Evolutionary conservation across 169 alveolate species (phyloP), one percentile per base, ranked within the genome.

Genomic region (Plasmodium berghei): DNA sequence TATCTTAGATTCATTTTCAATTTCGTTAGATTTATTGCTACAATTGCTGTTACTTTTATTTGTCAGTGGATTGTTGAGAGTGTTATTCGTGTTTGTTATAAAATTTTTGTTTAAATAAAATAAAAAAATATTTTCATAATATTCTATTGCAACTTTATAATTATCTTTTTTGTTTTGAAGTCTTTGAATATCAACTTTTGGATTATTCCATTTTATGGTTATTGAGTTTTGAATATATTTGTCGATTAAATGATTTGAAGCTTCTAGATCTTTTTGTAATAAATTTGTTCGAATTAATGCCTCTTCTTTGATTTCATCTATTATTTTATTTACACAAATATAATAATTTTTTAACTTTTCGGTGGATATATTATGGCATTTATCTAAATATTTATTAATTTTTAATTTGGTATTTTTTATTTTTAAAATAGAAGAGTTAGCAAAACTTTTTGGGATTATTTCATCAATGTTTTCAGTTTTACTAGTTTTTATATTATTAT

Each of bases 221-320:
- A 63, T 5, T 14, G 63, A 28, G 1, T 77, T 75, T 18, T 77
- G 18, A 34, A 59, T 64, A 70, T 49, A 56, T 58, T 40, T 63
- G 26, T 77, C 77, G 24, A 64, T 70, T 67, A 49, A 16, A 20
- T 22, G 5, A 2, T 63, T 24, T 12, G 58, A 24, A 42, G 2
- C 12, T 56, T 77, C 77, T 56, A 77, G 16, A 48, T 77, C 59
- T 45, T 56, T 66, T 45, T 64, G 63, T 6, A 77, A 42, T 10
- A 63, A 63, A 64, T 28, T 64, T 20, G 75, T 54, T 55, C 54
- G n/a, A 26, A 52, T 28, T 26, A 77, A 63, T 3, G 77, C 64
- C 24, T 77, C 77, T 0, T 46, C 26, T 48, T 77, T 77, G 26
- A 77, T 58, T 26, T 77, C 71, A 56, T 77, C 77, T 6, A 77